These are phyloP conservation scores for Aaosphaeria arxii DNA, from an alignment of 2,329 filamentous ascomycete genomes.

Conservation along the genomic window DNA sequence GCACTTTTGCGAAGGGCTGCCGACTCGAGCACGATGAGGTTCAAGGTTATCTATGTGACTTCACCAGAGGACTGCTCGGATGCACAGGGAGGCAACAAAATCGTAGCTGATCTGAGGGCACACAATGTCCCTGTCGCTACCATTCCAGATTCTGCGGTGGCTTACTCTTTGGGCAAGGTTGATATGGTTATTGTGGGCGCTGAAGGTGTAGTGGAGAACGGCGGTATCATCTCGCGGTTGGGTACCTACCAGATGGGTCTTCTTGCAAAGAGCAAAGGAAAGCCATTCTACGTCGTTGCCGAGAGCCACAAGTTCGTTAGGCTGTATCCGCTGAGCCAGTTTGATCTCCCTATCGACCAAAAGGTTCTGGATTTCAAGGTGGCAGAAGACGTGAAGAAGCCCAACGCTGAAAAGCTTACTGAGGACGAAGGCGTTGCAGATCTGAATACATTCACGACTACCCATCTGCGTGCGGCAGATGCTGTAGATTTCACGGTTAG, in stretches of 20 bases:
- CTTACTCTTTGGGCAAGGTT: constrained; percentile 74
- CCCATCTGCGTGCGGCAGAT: constrained; percentile 28
- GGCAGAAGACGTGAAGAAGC: constrained; percentile 35
- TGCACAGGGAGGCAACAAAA: constrained; percentile 60
- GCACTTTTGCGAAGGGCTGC: constrained; percentile 73
- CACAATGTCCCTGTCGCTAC: constrained; percentile 80
- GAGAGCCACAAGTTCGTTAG: constrained; percentile 97
- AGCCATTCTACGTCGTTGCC: constrained; percentile 85
- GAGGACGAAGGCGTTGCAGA: constrained; percentile 18
- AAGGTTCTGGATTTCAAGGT: constrained; percentile 71
- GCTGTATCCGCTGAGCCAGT: constrained; percentile 77
- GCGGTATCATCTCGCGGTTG: constrained; percentile 84
- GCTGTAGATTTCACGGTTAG: constrained; percentile 70
- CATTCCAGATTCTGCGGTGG: constrained; percentile 72
- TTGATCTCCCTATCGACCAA: constrained; percentile 77
- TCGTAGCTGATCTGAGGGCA: constrained; percentile 68
- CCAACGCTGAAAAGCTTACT: constrained; percentile 31
- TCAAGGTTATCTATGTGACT: constrained; percentile 74
- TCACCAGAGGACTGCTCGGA: constrained; percentile 34
- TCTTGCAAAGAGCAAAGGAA: constrained; percentile 68
- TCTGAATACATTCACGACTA: constrained; percentile 10
- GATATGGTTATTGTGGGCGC: constrained; percentile 65
- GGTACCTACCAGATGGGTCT: constrained; percentile 84
- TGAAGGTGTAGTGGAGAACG: constrained; percentile 91
- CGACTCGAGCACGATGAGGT: constrained; percentile 63